phyloP scores from a whole-genome alignment of 2,329 filamentous ascomycete genomes.

The Phaeosphaeria sp. region DNA sequence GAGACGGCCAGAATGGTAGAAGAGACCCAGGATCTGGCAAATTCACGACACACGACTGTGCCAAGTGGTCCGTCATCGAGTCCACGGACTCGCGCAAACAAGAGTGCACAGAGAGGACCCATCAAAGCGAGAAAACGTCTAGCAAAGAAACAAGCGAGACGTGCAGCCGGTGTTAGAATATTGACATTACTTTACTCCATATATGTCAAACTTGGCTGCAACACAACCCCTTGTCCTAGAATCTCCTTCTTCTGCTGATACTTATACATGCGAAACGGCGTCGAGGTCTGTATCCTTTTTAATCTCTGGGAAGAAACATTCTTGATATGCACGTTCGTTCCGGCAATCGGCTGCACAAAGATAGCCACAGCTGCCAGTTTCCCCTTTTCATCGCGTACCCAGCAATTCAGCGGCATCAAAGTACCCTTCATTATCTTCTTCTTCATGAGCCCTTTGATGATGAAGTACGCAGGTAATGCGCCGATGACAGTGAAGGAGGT shows the following conservation, averaged over 20 bases:
- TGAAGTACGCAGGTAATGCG: conserved; percentile 5
- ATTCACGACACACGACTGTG: too few species aligned
- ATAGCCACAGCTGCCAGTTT: background rate
- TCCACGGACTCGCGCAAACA: too few species aligned
- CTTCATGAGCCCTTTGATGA: conserved; percentile 1
- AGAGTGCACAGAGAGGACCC: too few species aligned
- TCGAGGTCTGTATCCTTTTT: background rate
- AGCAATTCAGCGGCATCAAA: background rate
- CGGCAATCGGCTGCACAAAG: background rate
- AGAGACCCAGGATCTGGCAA: too few species aligned
- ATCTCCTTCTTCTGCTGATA: background rate
- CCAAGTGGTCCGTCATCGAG: too few species aligned
- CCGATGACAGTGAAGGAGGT: background rate
- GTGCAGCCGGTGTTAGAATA: too few species aligned
- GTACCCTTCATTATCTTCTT: conserved; percentile 1
- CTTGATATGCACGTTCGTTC: background rate
- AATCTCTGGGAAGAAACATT: background rate
- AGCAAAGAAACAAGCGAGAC: too few species aligned
- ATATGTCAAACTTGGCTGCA: conserved; percentile 3
- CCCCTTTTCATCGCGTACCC: background rate
- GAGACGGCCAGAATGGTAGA: too few species aligned
- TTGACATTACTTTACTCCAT: background rate
- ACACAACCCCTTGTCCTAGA: background rate
- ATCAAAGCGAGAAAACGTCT: too few species aligned
- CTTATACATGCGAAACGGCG: background rate